Conservation (phyloP, 768 basidiomycete species). For the Trametopsis cervina region DNA sequence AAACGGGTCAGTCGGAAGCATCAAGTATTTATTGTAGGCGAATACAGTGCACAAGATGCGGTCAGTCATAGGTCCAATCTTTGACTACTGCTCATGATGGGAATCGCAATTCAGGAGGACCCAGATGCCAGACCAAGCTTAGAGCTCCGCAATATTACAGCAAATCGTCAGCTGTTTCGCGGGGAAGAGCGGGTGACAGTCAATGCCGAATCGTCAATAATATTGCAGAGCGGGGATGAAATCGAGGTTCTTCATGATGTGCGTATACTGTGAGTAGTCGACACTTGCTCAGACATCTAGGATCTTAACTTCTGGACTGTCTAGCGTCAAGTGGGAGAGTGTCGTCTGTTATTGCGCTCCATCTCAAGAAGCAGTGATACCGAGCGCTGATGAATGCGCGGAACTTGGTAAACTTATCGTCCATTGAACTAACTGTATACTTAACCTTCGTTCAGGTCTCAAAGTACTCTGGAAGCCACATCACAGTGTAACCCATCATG, state of each 20-base stretch:
- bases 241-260: conserved; percentile 39
- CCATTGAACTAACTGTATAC: too few relatives aligned
- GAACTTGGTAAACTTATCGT: conserved; percentile 47
- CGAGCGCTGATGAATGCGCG: conserved; percentile 17
- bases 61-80: conserved; percentile 40
- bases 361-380: not conserved
- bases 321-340: conserved; percentile 23
- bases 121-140: conserved; percentile 42
- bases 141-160: conserved; percentile 5
- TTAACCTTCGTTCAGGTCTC: conserved; percentile 53
- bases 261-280: conserved; percentile 36
- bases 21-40: conserved; percentile 48
- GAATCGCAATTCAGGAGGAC: conserved; percentile 37
- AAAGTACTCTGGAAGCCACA: conserved; percentile 40
- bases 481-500: conserved; percentile 55
- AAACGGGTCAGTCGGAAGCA: conserved; percentile 63
- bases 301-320: not conserved
- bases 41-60: conserved; percentile 43
- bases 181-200: conserved; percentile 32
- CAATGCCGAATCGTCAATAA: conserved; percentile 30
- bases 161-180: conserved; percentile 27
- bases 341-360: conserved; percentile 18
- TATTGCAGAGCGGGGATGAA: conserved; percentile 49
- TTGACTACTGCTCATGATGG: not conserved
- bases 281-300: conserved; percentile 4